Evolutionary conservation across 2,329 filamentous ascomycete genomes (phyloP).

Genomic region (Pestalotiopsis sp.): DNA sequence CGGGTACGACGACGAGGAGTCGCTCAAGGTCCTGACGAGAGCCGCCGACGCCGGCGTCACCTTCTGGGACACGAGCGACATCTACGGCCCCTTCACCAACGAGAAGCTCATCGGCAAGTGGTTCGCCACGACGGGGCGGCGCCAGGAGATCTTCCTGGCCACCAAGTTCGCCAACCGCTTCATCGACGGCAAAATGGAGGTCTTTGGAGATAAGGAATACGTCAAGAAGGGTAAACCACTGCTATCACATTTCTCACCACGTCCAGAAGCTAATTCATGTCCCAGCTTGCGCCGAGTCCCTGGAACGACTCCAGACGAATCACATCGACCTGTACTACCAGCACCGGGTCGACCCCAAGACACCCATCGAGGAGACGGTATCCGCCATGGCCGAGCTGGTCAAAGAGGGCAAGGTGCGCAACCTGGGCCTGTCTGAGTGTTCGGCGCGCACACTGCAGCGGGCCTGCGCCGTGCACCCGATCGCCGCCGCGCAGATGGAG

Average conservation of each 20-base stretch:
- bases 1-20: conserved; percentile 29
- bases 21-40: conserved; percentile 25
- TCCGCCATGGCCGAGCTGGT: conserved; percentile 50
- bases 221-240: not conserved
- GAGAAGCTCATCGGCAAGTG: conserved; percentile 47
- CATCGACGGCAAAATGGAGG: conserved; percentile 20
- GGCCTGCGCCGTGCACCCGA: conserved; percentile 48
- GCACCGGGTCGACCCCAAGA: conserved; percentile 49
- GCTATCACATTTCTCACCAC: no score
- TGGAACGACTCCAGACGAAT: conserved; percentile 49
- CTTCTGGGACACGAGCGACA: conserved; percentile 34
- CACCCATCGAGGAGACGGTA: conserved; percentile 50
- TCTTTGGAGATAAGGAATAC: conserved; percentile 20
- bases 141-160: conserved; percentile 51
- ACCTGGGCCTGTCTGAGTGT: conserved; percentile 53
- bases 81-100: conserved; percentile 39
- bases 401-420: conserved; percentile 52
- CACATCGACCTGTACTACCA: conserved; percentile 59
- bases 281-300: conserved; percentile 33
- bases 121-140: conserved; percentile 44
- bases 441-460: conserved; percentile 48
- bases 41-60: conserved; percentile 29
- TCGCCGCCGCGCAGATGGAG: conserved; percentile 55
- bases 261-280: not conserved
- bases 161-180: conserved; percentile 52